Evolutionary conservation across 805 yeast species (phyloP).

Genomic region (Candida morakotiae): DNA sequence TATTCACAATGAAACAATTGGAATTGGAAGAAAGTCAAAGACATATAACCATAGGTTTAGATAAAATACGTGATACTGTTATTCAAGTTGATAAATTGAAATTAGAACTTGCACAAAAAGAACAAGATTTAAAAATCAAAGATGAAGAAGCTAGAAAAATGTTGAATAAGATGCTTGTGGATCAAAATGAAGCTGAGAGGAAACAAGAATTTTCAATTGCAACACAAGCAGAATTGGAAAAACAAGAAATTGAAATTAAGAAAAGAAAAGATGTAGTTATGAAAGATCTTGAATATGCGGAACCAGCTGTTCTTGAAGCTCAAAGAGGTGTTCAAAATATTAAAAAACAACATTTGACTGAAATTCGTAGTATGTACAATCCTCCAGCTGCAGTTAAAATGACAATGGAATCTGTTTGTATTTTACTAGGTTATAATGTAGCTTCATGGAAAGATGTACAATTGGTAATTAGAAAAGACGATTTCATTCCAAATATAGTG

Average conservation of each 20-base stretch:
- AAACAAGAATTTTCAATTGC: slow-evolving; percentile 80
- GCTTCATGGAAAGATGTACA: slow-evolving; percentile 81
- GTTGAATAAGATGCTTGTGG: slow-evolving; percentile 70
- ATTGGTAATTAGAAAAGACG: slow-evolving; percentile 74
- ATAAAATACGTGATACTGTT: slow-evolving; percentile 72
- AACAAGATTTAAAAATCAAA: slow-evolving; percentile 45
- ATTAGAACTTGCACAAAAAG: slow-evolving; percentile 49
- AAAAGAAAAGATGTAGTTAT: slow-evolving; percentile 52
- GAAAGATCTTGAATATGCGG: slow-evolving; percentile 67
- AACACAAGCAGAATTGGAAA: slow-evolving; percentile 63
- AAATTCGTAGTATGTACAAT: slow-evolving; percentile 79
- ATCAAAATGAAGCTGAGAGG: slow-evolving; percentile 90
- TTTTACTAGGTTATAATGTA: slow-evolving; percentile 68
- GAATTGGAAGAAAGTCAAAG: slow-evolving; percentile 63
- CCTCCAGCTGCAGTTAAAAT: slow-evolving; percentile 87
- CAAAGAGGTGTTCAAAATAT: slow-evolving; percentile 87
- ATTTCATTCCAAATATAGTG: slow-evolving; percentile 80
- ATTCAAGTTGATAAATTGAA: slow-evolving; percentile 63
- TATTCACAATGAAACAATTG: slow-evolving; percentile 41
- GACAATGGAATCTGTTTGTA: slow-evolving; percentile 85
- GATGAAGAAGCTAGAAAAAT: slow-evolving; percentile 67
- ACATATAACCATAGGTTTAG: slow-evolving; percentile 70
- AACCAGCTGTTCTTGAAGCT: slow-evolving; percentile 83
- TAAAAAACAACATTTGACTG: slow-evolving; percentile 88
- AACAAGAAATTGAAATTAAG: slow-evolving; percentile 60